phyloP scores from a whole-genome alignment of 257 asterid genomes.

The Ilex aquifolium region DNA sequence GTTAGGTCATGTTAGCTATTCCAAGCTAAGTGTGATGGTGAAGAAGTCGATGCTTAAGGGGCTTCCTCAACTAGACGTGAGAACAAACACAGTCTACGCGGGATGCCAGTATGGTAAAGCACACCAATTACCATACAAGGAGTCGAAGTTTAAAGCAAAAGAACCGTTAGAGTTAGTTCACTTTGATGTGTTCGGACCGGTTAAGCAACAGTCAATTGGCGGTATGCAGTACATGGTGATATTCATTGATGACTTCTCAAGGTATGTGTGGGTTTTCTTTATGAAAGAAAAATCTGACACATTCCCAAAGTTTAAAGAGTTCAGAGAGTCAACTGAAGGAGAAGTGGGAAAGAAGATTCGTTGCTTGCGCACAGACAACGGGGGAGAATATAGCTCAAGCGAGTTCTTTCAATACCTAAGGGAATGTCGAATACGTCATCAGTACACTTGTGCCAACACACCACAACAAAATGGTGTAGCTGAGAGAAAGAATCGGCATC shows the following conservation, averaged over 20 bases:
- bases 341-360: conserved; percentile 4
- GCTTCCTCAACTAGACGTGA: too few relatives aligned
- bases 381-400: conserved; percentile 5
- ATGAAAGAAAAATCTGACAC: too few relatives aligned
- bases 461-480: too few relatives aligned
- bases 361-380: neutral
- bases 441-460: neutral
- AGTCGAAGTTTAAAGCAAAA: neutral
- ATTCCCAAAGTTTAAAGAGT: too few relatives aligned
- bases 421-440: neutral
- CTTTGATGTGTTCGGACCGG: conserved; percentile 18
- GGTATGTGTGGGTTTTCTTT: conserved; percentile 2
- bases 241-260: conserved; percentile 6
- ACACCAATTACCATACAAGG: too few relatives aligned
- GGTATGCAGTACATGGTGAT: conserved; percentile 12
- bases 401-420: neutral
- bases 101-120: too few relatives aligned
- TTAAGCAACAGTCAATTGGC: conserved; percentile 8
- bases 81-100: too few relatives aligned
- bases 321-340: neutral
- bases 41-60: too few relatives aligned
- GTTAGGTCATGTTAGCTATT: too few relatives aligned
- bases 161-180: conserved; percentile 9
- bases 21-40: too few relatives aligned
- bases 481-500: too few relatives aligned